phyloP scores from a whole-genome alignment of 768 basidiomycete species.

The Lentinula aciculospora region DNA sequence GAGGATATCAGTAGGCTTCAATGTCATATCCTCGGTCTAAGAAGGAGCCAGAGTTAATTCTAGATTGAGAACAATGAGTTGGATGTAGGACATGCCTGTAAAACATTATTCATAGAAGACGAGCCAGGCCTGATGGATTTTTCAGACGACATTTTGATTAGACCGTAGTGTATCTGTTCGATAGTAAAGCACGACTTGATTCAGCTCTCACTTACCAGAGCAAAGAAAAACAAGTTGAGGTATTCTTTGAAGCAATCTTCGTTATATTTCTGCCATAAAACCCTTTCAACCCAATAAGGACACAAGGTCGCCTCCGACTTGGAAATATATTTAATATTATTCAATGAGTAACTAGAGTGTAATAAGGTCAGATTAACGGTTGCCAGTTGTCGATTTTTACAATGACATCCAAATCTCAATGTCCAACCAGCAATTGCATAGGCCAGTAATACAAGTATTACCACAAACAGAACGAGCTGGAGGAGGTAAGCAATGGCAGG shows the following conservation, averaged over 20 bases:
- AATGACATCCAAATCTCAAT: no score
- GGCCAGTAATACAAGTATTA: no score
- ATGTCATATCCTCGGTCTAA: background rate
- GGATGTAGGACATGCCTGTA: background rate
- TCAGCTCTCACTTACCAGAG: background rate
- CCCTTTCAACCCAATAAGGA: background rate
- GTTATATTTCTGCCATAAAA: background rate
- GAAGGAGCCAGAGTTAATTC: background rate
- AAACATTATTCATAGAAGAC: background rate
- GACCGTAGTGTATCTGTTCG: no score
- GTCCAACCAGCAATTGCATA: no score
- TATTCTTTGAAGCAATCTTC: background rate
- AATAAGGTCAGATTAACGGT: background rate
- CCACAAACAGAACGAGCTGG: no score
- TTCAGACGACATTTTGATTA: no score
- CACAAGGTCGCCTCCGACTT: background rate
- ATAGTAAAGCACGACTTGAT: no score
- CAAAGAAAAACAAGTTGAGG: background rate
- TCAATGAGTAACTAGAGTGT: background rate
- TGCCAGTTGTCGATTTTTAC: background rate
- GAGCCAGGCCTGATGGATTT: background rate
- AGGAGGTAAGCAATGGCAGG: no score
- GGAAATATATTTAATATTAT: background rate
- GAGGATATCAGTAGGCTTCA: background rate
- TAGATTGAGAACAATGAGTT: background rate